Evolutionary conservation across 371 early-diverging fungal genomes (phyloP).

Genomic region (Mortierella polycephala): DNA sequence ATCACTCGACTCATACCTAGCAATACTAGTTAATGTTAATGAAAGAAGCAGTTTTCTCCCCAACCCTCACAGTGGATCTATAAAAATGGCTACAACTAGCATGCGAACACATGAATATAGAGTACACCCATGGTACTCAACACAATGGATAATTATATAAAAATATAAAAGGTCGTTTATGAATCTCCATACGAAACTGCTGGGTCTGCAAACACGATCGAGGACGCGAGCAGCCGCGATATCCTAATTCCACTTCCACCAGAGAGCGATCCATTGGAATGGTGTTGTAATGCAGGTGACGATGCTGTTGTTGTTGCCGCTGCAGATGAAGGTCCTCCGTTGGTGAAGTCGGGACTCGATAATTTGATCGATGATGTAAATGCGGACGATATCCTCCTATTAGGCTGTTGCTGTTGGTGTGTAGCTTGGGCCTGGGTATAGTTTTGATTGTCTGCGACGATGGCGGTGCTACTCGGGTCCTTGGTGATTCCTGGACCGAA

Average conservation of each 20-base stretch:
- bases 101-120: too few species aligned
- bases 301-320: background rate
- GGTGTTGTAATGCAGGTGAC: background rate
- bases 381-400: conserved; percentile 28
- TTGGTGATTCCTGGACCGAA: conserved; percentile 10
- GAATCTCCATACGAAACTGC: too few species aligned
- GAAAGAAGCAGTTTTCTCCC: too few species aligned
- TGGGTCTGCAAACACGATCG: conserved; percentile 44
- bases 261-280: background rate
- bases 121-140: too few species aligned
- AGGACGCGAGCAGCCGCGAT: conserved; percentile 32
- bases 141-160: too few species aligned
- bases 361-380: conserved; percentile 45
- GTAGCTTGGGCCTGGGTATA: background rate
- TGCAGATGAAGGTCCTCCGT: background rate
- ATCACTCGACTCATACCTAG: too few species aligned
- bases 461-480: background rate
- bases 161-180: too few species aligned
- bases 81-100: too few species aligned
- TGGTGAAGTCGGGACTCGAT: conserved; percentile 1
- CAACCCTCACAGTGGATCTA: too few species aligned
- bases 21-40: too few species aligned
- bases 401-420: conserved; percentile 7
- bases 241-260: conserved; percentile 9
- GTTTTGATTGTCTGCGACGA: background rate